Evolutionary conservation across 768 basidiomycete species (phyloP).

Genomic region (Leucocoprinus leucothites): DNA sequence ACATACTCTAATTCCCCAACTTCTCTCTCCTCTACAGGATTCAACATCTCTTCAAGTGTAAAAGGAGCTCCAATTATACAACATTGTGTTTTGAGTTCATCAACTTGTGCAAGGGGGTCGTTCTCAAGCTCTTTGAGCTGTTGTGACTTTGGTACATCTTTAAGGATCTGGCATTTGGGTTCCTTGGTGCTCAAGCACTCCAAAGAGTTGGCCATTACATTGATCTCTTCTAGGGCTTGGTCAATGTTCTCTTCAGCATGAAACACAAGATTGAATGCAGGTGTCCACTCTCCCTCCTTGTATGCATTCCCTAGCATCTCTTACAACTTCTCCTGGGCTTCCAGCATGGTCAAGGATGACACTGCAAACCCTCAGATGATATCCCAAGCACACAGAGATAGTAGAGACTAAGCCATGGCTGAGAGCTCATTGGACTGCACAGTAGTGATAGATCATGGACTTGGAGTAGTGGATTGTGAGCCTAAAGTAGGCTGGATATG

Average conservation of each 20-base stretch:
- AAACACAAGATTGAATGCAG: conserved; percentile 14
- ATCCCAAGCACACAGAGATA: background rate
- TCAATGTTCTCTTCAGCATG: conserved; percentile 12
- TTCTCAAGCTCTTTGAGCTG: background rate
- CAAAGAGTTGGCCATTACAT: background rate
- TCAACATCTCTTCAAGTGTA: background rate
- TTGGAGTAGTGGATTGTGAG: too few species aligned
- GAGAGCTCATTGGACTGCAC: too few species aligned
- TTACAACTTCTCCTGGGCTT: conserved; percentile 1
- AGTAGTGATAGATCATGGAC: too few species aligned
- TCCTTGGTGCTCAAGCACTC: background rate
- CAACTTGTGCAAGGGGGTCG: background rate
- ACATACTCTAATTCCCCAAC: background rate
- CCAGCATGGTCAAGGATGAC: background rate
- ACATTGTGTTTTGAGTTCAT: background rate
- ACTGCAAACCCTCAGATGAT: background rate
- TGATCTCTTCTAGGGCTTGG: conserved; percentile 9
- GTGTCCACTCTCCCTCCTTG: conserved; percentile 11
- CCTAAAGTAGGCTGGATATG: too few species aligned
- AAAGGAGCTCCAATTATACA: background rate
- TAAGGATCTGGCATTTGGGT: too few species aligned
- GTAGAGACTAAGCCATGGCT: too few species aligned
- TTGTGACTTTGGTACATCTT: background rate
- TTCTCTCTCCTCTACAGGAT: background rate
- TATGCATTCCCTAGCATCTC: conserved; percentile 4